These are phyloP conservation scores for Fusarium sacchari DNA, from an alignment of 2,329 filamentous ascomycete species.

Conservation along the genomic window DNA sequence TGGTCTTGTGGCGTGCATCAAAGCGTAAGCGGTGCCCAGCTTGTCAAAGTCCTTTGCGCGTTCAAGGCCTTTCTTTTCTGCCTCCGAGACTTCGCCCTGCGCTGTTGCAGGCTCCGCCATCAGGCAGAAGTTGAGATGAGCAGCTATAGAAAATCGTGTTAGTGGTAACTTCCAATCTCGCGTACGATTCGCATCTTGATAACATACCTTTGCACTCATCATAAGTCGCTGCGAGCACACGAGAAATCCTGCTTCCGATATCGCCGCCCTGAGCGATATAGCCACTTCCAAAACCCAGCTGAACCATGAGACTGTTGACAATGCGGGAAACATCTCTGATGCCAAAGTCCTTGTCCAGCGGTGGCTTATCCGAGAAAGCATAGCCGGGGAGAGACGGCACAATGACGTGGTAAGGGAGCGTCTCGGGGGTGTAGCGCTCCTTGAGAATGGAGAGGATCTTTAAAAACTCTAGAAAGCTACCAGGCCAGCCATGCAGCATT, in stretches of 20 bases:
- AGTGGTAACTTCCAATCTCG: fast-evolving
- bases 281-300: neutral
- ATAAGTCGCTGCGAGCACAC: neutral
- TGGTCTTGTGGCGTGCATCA: neutral
- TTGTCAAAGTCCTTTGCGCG: neutral
- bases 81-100: neutral
- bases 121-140: neutral
- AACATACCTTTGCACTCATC: conserved; percentile 2
- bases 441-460: conserved; percentile 5
- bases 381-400: neutral
- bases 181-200: fast-evolving
- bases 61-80: neutral
- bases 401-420: neutral
- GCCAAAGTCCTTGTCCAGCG: neutral
- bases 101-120: neutral
- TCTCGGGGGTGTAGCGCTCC: neutral
- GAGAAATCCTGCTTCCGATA: neutral
- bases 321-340: neutral
- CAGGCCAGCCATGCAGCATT: conserved; percentile 4
- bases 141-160: neutral
- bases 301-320: neutral
- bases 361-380: neutral
- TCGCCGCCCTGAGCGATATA: conserved; percentile 7
- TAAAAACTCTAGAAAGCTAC: conserved; percentile 2
- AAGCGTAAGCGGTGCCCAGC: neutral